phyloP scores from a whole-genome alignment of 164 flowering plant genomes.

The Berberis thunbergii region DNA sequence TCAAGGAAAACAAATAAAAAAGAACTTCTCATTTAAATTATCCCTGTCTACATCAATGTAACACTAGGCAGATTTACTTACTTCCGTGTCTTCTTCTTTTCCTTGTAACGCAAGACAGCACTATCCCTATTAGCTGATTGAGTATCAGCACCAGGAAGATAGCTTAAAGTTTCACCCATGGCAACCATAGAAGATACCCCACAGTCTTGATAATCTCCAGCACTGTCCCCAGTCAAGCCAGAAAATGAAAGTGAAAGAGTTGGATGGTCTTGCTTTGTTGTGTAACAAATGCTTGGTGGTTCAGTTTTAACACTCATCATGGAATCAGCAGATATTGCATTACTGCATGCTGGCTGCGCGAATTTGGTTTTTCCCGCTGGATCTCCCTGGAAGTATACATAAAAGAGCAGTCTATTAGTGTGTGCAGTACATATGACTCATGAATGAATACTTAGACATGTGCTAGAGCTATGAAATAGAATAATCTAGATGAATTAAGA shows the following conservation, averaged over 20 bases:
- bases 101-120: slow-evolving; percentile 86
- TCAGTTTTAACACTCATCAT: slow-evolving; percentile 66
- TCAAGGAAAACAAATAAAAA: background rate
- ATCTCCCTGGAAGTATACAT: slow-evolving; percentile 30
- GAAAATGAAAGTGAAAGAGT: slow-evolving; percentile 57
- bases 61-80: slow-evolving; percentile 24
- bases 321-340: slow-evolving; percentile 80
- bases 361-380: slow-evolving; percentile 31
- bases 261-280: slow-evolving; percentile 44
- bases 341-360: slow-evolving; percentile 70
- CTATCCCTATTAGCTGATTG: slow-evolving; percentile 44
- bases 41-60: background rate
- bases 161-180: slow-evolving; percentile 78
- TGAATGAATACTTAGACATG: background rate
- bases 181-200: slow-evolving; percentile 60
- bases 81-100: slow-evolving; percentile 85
- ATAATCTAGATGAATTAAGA: too few relatives aligned
- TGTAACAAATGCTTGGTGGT: slow-evolving; percentile 32
- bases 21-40: background rate
- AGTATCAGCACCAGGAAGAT: slow-evolving; percentile 46
- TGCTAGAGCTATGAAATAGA: too few relatives aligned
- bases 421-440: background rate
- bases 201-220: slow-evolving; percentile 71
- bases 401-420: background rate
- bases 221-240: slow-evolving; percentile 59